These are phyloP conservation scores for Colletotrichum lini DNA, from an alignment of 2,329 filamentous ascomycete species.

Conservation along the genomic window DNA sequence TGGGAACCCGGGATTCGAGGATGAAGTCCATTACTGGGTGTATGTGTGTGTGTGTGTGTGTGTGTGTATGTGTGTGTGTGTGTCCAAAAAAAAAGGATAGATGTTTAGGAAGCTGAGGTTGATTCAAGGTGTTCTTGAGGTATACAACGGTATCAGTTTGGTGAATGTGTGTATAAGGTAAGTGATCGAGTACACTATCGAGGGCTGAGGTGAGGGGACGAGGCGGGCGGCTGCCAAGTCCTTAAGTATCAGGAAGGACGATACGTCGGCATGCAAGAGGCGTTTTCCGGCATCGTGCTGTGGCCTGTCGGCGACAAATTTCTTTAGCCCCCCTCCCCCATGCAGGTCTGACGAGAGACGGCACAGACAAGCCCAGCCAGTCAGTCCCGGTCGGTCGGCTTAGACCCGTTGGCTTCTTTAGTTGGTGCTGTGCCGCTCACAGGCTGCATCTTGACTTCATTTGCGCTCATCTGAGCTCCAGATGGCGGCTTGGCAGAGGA, in stretches of 20 bases:
- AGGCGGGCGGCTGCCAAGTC: conserved; percentile 7
- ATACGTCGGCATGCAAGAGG: not conserved
- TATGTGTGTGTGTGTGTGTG: not conserved
- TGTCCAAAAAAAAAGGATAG: not conserved
- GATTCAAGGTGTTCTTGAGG: not conserved
- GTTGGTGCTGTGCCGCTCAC: not conserved
- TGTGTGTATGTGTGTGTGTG: not conserved
- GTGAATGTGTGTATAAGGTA: not conserved
- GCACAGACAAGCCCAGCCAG: not conserved
- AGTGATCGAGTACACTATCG: not conserved
- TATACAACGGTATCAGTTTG: not conserved
- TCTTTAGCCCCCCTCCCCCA: not conserved
- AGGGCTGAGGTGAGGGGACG: not conserved
- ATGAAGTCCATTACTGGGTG: conserved; percentile 28
- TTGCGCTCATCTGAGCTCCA: not conserved
- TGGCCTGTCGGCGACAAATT: not conserved
- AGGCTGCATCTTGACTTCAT: not conserved
- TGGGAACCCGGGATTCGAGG: conserved; percentile 30
- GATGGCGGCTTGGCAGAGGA: not conserved
- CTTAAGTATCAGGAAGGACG: conserved; percentile 6
- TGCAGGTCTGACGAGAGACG: not conserved
- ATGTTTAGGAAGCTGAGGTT: not conserved
- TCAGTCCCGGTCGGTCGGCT: not conserved
- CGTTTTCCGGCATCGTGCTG: not conserved
- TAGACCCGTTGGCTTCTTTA: not conserved